Base-by-base conservation (phyloP, 305 asterid genomes). In the Fraxinus velutina region DNA sequence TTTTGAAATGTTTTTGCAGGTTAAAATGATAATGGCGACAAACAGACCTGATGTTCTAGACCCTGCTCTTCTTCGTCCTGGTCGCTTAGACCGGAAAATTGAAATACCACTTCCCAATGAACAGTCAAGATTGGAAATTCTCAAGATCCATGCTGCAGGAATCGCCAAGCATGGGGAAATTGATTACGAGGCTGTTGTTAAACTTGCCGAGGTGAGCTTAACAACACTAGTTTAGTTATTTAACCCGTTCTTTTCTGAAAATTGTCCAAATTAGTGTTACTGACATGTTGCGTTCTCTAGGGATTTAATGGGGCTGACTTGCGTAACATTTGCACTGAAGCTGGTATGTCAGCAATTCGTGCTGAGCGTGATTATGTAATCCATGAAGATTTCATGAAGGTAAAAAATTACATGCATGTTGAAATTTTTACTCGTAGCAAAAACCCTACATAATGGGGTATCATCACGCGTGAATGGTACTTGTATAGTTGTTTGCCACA, bases 361-460 rank as follows among this genome's bases (percentile, higher is more conserved):
- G 94, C 93, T 21, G 98, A 94, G 86, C 97, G 98, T 75, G 99
- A 95, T 85, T 93, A 93, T 72, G 99, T 95, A 78, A 94, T 95
- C 85, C 99, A 94, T 83, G 99, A 95, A 90, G 99, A 95, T 90
- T 95, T 93, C 86, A 93, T 93, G 99, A 92, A 94, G 96, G 97
- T 94, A 89, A 12, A 62, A 21, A 27, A 44, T 13, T 55, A 6
- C 66, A 15, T 60, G 21, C 36, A 15, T 34, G 9, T 19, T 44
- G 73, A 66, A 76, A 42, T 76, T 27, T 44, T 44, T 47, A 74
- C 30, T 5, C 5, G 0, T 29, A 29, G 32, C 32, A 29, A 27
- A 64, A 12, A 24, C 10, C 15, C 32, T 66, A 29, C 36, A 66
- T 66, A 66, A 66, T 66, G 73, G 34, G 73, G 17, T 66, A 66